Conservation (phyloP, 2,329 filamentous ascomycete genomes). For the Sclerotinia trifoliorum region DNA sequence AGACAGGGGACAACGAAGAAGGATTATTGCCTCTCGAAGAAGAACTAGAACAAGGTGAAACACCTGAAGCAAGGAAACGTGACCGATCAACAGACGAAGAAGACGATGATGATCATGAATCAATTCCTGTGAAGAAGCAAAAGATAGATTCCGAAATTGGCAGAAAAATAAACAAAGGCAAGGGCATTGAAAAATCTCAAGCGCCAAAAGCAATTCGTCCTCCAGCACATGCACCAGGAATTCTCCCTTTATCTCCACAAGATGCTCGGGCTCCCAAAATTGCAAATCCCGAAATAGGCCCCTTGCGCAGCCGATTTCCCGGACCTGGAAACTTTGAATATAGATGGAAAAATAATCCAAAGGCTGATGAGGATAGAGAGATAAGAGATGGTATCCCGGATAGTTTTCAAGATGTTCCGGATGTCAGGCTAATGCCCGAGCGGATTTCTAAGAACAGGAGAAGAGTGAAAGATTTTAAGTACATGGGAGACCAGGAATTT, state of each 20-base stretch:
- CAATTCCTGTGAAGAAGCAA: neutral
- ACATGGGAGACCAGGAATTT: neutral
- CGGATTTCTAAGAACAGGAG: accelerated
- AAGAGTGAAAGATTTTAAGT: neutral
- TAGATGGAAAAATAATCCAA: neutral
- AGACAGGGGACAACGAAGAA: no score
- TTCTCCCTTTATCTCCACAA: neutral
- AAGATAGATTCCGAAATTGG: neutral
- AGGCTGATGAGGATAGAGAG: neutral
- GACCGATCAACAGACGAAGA: no score
- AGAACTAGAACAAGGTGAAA: no score
- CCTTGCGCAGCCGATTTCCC: neutral
- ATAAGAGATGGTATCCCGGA: neutral
- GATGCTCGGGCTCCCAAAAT: neutral
- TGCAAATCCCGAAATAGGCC: neutral
- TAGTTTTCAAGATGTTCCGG: neutral
- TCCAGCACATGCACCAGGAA: neutral
- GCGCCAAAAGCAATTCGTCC: neutral
- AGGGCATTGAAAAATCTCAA: neutral
- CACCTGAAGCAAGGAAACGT: no score
- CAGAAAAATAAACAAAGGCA: neutral
- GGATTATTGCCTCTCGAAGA: no score
- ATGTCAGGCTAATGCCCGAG: neutral
- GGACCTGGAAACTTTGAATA: neutral
- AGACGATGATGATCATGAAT: neutral